Evolutionary conservation across 192 early-diverging fungal genomes (phyloP).

Genomic region (Funneliformis geosporum): DNA sequence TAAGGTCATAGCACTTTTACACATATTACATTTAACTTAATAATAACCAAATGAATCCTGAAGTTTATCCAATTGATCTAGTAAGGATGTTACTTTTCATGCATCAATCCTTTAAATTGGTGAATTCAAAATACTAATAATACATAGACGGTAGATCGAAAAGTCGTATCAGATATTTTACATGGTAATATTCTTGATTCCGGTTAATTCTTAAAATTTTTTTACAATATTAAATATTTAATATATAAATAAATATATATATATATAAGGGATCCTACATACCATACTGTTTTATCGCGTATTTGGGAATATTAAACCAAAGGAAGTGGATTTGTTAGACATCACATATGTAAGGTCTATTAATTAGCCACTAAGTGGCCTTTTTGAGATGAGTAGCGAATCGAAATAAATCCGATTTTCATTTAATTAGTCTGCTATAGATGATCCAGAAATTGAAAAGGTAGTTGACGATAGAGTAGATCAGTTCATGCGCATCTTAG

Average conservation of each 20-base stretch:
- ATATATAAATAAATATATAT: neutral
- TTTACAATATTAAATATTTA: neutral
- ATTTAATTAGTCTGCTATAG: constrained; percentile 52
- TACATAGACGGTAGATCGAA: constrained; percentile 38
- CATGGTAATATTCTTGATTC: constrained; percentile 33
- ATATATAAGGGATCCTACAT: constrained; percentile 49
- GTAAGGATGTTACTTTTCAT: constrained; percentile 21
- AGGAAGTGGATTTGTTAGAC: constrained; percentile 55
- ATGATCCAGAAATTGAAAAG: constrained; percentile 53
- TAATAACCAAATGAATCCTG: constrained; percentile 12
- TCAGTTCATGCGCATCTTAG: constrained; percentile 46
- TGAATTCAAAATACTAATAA: neutral
- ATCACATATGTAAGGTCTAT: constrained; percentile 51
- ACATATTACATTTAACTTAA: too few relatives aligned
- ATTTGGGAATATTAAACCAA: constrained; percentile 54
- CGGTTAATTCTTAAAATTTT: too few relatives aligned
- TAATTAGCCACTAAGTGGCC: neutral
- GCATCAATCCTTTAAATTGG: neutral
- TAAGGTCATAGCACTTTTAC: too few relatives aligned
- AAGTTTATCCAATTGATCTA: constrained; percentile 43
- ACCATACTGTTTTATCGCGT: constrained; percentile 64
- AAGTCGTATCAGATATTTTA: constrained; percentile 40
- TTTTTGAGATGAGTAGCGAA: neutral
- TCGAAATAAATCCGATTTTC: neutral
- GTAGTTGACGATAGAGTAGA: constrained; percentile 52